Evolutionary conservation across 345 rosid species (phyloP).

Genomic region (Salix viminalis): DNA sequence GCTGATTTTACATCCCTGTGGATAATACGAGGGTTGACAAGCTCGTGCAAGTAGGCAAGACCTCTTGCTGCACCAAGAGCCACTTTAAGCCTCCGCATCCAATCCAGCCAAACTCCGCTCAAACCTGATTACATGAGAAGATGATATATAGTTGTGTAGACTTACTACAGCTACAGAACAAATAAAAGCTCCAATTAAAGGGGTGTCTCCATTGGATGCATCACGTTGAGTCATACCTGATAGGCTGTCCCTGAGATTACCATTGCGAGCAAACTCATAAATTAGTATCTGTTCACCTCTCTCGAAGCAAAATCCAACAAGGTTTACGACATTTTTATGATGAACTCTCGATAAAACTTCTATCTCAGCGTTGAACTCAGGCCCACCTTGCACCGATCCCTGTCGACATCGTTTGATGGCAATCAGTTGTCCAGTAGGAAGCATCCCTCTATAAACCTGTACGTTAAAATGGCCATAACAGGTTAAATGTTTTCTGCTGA

Average conservation of each 20-base stretch:
- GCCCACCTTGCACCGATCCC: constrained; percentile 30
- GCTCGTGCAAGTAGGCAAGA: constrained; percentile 50
- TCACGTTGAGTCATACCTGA: constrained; percentile 13
- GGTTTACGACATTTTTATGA: constrained; percentile 28
- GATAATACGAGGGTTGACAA: constrained; percentile 88
- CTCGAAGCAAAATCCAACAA: constrained; percentile 27
- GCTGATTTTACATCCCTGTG: constrained; percentile 86
- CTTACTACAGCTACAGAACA: too few species aligned
- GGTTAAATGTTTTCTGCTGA: too few species aligned
- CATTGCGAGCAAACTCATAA: constrained; percentile 23
- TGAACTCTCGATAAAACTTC: constrained; percentile 30
- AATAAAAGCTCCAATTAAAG: neutral
- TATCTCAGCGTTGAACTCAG: constrained; percentile 23
- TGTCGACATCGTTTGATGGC: constrained; percentile 27
- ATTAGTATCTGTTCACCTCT: neutral
- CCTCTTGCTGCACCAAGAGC: constrained; percentile 82
- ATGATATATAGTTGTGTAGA: too few species aligned
- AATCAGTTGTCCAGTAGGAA: constrained; percentile 21
- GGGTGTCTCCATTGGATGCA: too few species aligned
- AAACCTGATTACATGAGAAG: too few species aligned
- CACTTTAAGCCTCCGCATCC: constrained; percentile 55
- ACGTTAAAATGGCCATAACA: neutral
- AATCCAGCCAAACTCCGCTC: too few species aligned
- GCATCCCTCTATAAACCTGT: constrained; percentile 27
- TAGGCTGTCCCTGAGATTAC: constrained; percentile 19